Conservation (phyloP, 75 land plant species). For the Pinus taeda region DNA sequence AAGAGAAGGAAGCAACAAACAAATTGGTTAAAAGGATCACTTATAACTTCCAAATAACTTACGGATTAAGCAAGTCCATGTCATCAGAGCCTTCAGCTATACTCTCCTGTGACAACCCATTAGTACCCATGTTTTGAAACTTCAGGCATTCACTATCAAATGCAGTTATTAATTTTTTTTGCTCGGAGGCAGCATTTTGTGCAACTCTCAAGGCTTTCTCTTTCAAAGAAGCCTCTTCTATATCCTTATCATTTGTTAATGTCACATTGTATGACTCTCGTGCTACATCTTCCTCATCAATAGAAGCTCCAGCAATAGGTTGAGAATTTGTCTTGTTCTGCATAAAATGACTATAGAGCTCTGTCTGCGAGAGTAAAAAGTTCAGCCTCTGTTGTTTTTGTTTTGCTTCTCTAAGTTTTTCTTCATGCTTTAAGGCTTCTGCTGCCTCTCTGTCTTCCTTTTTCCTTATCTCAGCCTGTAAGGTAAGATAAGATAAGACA, state of each 20-base stretch:
- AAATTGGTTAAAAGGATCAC: too few relatives aligned
- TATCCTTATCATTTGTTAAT: constrained; percentile 20
- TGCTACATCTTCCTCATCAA: constrained; percentile 16
- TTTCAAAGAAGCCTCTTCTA: constrained; percentile 72
- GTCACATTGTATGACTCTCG: constrained; percentile 36
- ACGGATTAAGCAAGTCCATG: constrained; percentile 93
- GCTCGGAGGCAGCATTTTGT: constrained; percentile 72
- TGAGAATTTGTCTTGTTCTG: constrained; percentile 48
- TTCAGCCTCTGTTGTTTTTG: constrained; percentile 91
- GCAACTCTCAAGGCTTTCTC: constrained; percentile 79
- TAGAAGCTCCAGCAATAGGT: constrained; percentile 30
- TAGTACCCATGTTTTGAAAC: constrained; percentile 48
- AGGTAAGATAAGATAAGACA: too few relatives aligned
- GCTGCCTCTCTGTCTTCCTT: constrained; percentile 96
- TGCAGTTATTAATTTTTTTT: constrained; percentile 59
- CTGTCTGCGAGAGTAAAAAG: constrained; percentile 89
- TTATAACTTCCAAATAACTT: constrained; percentile 23
- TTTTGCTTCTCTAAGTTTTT: constrained; percentile 89
- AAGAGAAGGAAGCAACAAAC: too few relatives aligned
- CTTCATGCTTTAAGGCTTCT: constrained; percentile 92
- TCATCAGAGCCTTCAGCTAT: constrained; percentile 48
- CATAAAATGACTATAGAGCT: constrained; percentile 97
- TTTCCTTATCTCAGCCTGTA: constrained; percentile 66
- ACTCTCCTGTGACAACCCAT: constrained; percentile 20
- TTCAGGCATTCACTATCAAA: constrained; percentile 81